Evolutionary conservation across 139 green algal genomes (phyloP).

Genomic region (Micromonas pusilla): DNA sequence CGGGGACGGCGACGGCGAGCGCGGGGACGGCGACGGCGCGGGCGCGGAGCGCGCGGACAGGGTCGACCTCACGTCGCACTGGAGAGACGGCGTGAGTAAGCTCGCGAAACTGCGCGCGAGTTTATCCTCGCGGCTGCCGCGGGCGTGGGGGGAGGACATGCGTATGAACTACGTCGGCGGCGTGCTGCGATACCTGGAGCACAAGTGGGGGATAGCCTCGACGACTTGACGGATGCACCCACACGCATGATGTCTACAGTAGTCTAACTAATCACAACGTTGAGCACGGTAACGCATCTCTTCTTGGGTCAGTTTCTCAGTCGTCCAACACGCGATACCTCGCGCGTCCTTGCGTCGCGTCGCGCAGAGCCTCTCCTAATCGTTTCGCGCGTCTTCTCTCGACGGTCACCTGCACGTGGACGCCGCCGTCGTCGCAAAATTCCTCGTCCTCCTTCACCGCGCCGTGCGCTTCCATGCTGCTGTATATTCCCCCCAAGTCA

Average conservation of each 20-base stretch:
- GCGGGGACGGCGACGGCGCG: background rate
- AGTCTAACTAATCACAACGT: too few relatives aligned
- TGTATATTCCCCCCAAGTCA: background rate
- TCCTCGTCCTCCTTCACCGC: background rate
- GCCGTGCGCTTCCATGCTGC: background rate
- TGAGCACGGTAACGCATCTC: too few relatives aligned
- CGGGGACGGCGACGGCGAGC: background rate
- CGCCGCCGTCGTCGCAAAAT: background rate
- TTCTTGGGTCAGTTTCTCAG: background rate
- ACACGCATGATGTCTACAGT: too few relatives aligned
- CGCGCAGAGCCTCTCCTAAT: background rate
- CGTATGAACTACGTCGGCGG: background rate
- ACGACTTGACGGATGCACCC: too few relatives aligned
- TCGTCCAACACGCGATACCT: background rate
- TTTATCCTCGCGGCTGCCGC: background rate
- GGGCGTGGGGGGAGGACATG: background rate
- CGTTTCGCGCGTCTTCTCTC: background rate
- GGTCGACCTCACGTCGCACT: conserved; percentile 32
- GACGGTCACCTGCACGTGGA: background rate
- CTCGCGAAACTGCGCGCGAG: conserved; percentile 38
- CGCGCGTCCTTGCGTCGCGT: background rate
- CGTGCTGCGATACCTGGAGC: background rate
- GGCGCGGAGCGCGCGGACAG: background rate
- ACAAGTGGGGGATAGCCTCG: background rate
- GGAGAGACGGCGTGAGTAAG: conserved; percentile 32